A percentile compares a stretch with the other conserved stretches of the same genome.
Conservation (phyloP, 192 early-diverging fungal species). For the Backusella psychrophila region DNA sequence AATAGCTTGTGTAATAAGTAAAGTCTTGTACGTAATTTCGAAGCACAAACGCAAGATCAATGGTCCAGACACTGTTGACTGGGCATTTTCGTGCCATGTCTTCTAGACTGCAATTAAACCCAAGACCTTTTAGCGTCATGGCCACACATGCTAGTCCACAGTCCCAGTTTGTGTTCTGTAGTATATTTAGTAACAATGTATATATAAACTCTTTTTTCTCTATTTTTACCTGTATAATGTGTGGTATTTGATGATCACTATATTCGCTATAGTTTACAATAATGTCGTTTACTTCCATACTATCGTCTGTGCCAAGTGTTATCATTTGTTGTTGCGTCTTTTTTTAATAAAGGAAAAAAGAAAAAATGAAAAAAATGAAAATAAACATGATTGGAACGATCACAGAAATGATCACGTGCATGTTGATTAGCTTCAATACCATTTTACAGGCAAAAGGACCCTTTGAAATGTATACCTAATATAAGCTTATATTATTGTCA, state of each 20-base stretch:
- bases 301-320: conserved; percentile 15
- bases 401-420: neutral
- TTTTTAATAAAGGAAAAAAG: neutral
- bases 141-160: conserved; percentile 85
- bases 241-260: conserved; percentile 22
- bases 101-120: conserved; percentile 50
- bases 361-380: conserved; percentile 7
- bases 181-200: neutral
- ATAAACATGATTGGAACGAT: conserved; percentile 2
- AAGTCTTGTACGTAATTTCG: conserved; percentile 77
- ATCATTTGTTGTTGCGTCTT: neutral
- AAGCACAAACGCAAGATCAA: conserved; percentile 82
- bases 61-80: conserved; percentile 82
- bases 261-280: conserved; percentile 25
- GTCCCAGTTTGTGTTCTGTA: conserved; percentile 68
- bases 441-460: no score
- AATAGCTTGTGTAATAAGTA: conserved; percentile 87
- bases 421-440: no score
- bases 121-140: conserved; percentile 71
- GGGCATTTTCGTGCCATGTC: conserved; percentile 56
- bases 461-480: no score
- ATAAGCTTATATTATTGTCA: no score
- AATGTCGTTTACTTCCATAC: conserved; percentile 4
- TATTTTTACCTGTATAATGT: conserved; percentile 26
- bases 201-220: neutral